Percentiles rank a stretch among this genome's conserved stretches.
phyloP scores from a whole-genome alignment of 495 filamentous ascomycete species.

The Talaromyces proteolyticus region DNA sequence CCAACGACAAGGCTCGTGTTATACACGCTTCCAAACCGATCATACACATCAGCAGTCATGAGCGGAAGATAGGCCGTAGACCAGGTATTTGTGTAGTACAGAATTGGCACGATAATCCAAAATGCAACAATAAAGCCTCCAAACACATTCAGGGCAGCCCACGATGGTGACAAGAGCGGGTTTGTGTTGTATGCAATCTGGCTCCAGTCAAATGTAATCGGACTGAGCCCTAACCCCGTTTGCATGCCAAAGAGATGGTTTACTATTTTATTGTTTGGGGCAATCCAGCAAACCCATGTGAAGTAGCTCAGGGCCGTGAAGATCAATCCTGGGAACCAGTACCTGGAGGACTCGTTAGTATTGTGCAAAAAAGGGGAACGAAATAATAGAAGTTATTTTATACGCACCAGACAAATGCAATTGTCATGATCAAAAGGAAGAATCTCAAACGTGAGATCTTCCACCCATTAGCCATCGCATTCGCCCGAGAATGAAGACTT shows the following conservation, averaged over 20 bases:
- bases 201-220: constrained; percentile 78
- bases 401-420: constrained; percentile 69
- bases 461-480: constrained; percentile 48
- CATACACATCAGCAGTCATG: constrained; percentile 55
- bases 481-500: constrained; percentile 27
- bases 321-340: constrained; percentile 67
- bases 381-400: constrained; percentile 17
- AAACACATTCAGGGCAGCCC: constrained; percentile 53
- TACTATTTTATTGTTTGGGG: constrained; percentile 70
- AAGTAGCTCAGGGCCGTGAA: constrained; percentile 83
- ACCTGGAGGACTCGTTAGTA: constrained; percentile 11
- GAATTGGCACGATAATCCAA: constrained; percentile 23
- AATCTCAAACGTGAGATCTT: constrained; percentile 53
- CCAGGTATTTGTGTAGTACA: constrained; percentile 35
- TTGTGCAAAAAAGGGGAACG: background rate
- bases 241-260: constrained; percentile 72
- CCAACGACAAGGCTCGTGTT: constrained; percentile 71
- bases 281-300: constrained; percentile 82
- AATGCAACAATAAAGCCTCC: constrained; percentile 27
- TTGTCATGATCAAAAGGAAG: constrained; percentile 46
- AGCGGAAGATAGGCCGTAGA: constrained; percentile 35
- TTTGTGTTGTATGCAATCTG: constrained; percentile 34
- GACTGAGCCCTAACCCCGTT: constrained; percentile 75
- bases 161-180: constrained; percentile 27
- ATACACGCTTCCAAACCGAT: constrained; percentile 74